Percentiles rank a stretch among this genome's conserved stretches.
Evolutionary conservation across 1,284 basidiomycete genomes (phyloP).

Genomic region (Coniophora puteana): DNA sequence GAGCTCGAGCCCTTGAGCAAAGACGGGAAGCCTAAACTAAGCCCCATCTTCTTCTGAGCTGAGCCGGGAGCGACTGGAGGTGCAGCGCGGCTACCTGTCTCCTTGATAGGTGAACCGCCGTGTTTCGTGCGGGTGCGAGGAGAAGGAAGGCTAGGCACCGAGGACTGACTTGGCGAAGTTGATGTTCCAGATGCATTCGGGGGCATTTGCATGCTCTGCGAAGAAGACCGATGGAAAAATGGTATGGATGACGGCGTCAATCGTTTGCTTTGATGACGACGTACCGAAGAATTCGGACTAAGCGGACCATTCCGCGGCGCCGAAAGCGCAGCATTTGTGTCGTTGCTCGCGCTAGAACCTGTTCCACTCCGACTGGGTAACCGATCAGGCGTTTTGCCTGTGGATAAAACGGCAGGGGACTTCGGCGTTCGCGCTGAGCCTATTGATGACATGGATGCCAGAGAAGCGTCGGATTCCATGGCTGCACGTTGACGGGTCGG

Average conservation of each 20-base stretch:
- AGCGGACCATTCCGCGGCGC: slow-evolving; percentile 53
- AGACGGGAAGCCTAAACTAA: slow-evolving; percentile 75
- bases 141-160: slow-evolving; percentile 36
- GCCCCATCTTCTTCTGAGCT: slow-evolving; percentile 70
- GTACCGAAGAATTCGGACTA: slow-evolving; percentile 64
- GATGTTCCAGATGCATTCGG: slow-evolving; percentile 32
- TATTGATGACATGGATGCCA: slow-evolving; percentile 68
- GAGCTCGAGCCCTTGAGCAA: slow-evolving; percentile 85
- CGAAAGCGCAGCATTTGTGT: slow-evolving; percentile 48
- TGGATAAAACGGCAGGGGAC: slow-evolving; percentile 32
- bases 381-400: slow-evolving; percentile 59
- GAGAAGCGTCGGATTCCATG: slow-evolving; percentile 70
- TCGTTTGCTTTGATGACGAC: slow-evolving; percentile 68
- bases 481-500: slow-evolving; percentile 66
- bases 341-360: slow-evolving; percentile 68
- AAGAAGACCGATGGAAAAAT: slow-evolving; percentile 92
- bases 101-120: slow-evolving; percentile 48
- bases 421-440: slow-evolving; percentile 53
- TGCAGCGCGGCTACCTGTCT: slow-evolving; percentile 47
- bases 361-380: slow-evolving; percentile 63
- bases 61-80: slow-evolving; percentile 54
- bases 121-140: slow-evolving; percentile 37
- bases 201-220: slow-evolving; percentile 75
- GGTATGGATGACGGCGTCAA: slow-evolving; percentile 94
- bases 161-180: slow-evolving; percentile 53